A percentile compares a stretch with the other conserved stretches of the same genome.
Conservation (phyloP, 257 asterid genomes). For the Parsonsia alboflavescens region DNA sequence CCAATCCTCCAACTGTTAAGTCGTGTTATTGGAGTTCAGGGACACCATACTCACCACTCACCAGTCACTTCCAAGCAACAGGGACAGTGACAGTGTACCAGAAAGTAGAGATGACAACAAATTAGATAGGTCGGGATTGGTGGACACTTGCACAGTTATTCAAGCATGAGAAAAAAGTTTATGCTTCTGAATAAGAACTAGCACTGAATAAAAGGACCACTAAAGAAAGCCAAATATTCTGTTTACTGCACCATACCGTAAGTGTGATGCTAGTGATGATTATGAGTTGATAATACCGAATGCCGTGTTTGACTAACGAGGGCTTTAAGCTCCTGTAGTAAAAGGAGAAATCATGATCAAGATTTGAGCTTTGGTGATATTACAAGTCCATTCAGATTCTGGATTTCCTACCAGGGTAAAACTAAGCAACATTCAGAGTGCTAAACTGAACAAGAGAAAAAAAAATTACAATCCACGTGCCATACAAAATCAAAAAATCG, state of each 20-base stretch:
- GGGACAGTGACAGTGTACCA: background rate
- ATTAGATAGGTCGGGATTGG: slow-evolving; percentile 3
- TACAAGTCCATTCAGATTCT: background rate
- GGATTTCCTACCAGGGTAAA: background rate
- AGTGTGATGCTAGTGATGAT: slow-evolving; percentile 21
- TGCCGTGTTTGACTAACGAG: background rate
- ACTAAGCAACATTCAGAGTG: background rate
- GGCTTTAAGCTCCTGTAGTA: background rate
- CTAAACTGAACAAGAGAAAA: background rate
- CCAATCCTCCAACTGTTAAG: background rate
- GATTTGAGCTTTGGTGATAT: background rate
- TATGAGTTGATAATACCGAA: background rate
- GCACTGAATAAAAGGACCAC: slow-evolving; percentile 4
- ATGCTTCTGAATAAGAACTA: slow-evolving; percentile 17
- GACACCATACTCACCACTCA: background rate
- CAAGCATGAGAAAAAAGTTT: slow-evolving; percentile 10
- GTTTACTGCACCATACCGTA: slow-evolving; percentile 6
- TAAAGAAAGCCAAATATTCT: slow-evolving; percentile 1
- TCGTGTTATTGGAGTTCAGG: background rate
- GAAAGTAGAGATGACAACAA: background rate
- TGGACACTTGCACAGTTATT: slow-evolving; percentile 9
- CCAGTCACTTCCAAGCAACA: slow-evolving; percentile 5
- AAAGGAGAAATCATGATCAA: slow-evolving; percentile 4
- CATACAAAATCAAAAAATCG: background rate
- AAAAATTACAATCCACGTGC: background rate